A percentile compares a stretch with the other conserved stretches of the same genome.
phyloP scores from a whole-genome alignment of 2,329 filamentous ascomycete species.

The Apiospora aurea region DNA sequence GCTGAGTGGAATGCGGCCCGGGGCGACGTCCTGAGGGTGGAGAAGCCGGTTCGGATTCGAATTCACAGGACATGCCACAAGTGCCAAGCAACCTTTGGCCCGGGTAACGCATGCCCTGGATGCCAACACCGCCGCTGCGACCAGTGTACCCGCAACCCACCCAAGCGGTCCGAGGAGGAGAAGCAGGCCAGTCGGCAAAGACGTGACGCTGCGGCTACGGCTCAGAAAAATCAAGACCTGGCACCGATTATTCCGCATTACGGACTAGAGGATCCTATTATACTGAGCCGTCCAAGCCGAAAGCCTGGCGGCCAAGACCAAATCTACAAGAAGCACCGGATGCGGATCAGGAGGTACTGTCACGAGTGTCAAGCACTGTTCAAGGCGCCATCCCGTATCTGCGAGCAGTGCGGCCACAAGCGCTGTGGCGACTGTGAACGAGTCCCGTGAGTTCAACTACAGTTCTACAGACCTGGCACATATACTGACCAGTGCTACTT shows the following conservation, averaged over 20 bases:
- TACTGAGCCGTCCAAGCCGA: conserved; percentile 66
- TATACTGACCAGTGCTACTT: background rate
- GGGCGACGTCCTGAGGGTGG: conserved; percentile 67
- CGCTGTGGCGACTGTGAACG: conserved; percentile 84
- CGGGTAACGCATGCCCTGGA: conserved; percentile 74
- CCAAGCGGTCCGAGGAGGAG: conserved; percentile 66
- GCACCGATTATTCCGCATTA: conserved; percentile 60
- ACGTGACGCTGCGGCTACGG: conserved; percentile 50
- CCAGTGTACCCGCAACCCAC: conserved; percentile 78
- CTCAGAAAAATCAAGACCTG: conserved; percentile 63
- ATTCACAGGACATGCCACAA: conserved; percentile 82
- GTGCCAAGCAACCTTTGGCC: conserved; percentile 77
- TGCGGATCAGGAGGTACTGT: conserved; percentile 78
- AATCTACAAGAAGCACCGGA: conserved; percentile 73
- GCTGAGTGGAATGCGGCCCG: conserved; percentile 60
- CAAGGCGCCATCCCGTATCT: conserved; percentile 62
- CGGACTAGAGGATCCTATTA: conserved; percentile 56
- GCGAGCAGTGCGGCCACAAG: conserved; percentile 72
- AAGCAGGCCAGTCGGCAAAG: conserved; percentile 59
- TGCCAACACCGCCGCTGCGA: conserved; percentile 85
- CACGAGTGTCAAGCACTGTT: conserved; percentile 76
- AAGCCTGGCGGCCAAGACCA: conserved; percentile 74
- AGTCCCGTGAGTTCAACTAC: conserved; percentile 69
- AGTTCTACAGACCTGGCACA: background rate
- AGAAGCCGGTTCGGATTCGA: conserved; percentile 80